A percentile compares a stretch with the other conserved stretches of the same genome.
These are phyloP conservation scores for Wickerhamiella slavikovae DNA, from an alignment of 805 yeast genomes.

Conservation along the genomic window DNA sequence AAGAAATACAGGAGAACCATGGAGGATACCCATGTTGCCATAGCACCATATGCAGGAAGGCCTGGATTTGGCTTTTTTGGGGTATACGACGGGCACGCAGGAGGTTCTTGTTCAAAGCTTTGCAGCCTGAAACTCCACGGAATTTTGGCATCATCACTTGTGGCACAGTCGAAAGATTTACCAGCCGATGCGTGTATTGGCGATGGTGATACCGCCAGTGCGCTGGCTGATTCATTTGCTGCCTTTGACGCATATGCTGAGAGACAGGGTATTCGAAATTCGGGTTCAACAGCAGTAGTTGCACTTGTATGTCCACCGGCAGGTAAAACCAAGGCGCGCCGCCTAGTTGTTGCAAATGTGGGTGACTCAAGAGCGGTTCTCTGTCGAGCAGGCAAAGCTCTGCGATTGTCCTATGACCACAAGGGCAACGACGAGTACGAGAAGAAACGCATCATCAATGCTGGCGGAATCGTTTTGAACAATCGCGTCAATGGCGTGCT, in stretches of 20 bases:
- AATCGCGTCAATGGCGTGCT: constrained; percentile 88
- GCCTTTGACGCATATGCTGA: constrained; percentile 55
- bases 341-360: constrained; percentile 83
- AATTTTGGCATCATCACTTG: too few relatives aligned
- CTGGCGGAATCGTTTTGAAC: constrained; percentile 77
- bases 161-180: too few relatives aligned
- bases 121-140: constrained; percentile 69
- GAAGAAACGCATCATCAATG: constrained; percentile 46
- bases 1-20: constrained; percentile 60
- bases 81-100: constrained; percentile 94
- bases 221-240: constrained; percentile 46
- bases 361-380: constrained; percentile 82
- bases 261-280: constrained; percentile 40
- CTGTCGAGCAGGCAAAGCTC: constrained; percentile 51
- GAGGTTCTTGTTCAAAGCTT: constrained; percentile 82
- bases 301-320: constrained; percentile 38
- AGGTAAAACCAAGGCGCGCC: constrained; percentile 20
- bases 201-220: constrained; percentile 23
- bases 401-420: constrained; percentile 77
- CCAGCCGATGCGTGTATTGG: too few relatives aligned
- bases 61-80: constrained; percentile 88
- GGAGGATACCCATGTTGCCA: constrained; percentile 93
- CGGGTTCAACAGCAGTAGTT: constrained; percentile 93
- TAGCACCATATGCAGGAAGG: constrained; percentile 71
- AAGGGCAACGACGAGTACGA: constrained; percentile 73